Conservation (phyloP, 371 early-diverging fungal genomes). For the Mortierella sp. region DNA sequence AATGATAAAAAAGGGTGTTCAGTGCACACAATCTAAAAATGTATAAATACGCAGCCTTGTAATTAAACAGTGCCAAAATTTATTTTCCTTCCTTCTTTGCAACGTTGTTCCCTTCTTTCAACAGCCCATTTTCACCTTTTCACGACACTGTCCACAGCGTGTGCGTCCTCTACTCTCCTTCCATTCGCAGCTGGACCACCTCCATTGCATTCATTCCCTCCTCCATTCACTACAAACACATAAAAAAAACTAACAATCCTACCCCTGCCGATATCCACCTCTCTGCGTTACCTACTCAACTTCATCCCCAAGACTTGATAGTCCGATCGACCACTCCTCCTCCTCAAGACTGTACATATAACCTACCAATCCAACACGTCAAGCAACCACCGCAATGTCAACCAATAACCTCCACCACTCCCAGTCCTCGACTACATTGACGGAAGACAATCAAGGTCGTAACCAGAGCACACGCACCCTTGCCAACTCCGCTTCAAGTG, state of each 20-base stretch:
- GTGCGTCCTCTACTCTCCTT: too few relatives aligned
- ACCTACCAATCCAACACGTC: background rate
- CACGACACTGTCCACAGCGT: too few relatives aligned
- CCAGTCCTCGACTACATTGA: slow-evolving; percentile 44
- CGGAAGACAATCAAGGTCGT: slow-evolving; percentile 15
- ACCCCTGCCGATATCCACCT: background rate
- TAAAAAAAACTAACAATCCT: background rate
- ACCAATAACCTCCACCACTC: slow-evolving; percentile 25
- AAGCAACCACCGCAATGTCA: slow-evolving; percentile 2
- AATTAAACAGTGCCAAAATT: too few relatives aligned
- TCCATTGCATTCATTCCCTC: background rate
- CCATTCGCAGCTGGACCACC: background rate
- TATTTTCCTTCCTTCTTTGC: too few relatives aligned
- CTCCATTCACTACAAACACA: too few relatives aligned
- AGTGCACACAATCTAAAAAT: too few relatives aligned
- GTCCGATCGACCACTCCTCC: background rate
- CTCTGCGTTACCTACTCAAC: background rate
- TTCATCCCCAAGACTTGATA: background rate
- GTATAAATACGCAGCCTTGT: too few relatives aligned
- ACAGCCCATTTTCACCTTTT: too few relatives aligned
- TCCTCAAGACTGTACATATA: background rate
- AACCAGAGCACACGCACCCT: slow-evolving; percentile 20
- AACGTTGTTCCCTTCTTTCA: background rate
- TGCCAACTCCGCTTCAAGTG: slow-evolving; percentile 28
- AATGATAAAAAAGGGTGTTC: too few relatives aligned